A percentile compares a stretch with the other conserved stretches of the same genome.
These are phyloP conservation scores for Diddensiella transvaalensis DNA, from an alignment of 805 yeast genomes.

Conservation along the genomic window DNA sequence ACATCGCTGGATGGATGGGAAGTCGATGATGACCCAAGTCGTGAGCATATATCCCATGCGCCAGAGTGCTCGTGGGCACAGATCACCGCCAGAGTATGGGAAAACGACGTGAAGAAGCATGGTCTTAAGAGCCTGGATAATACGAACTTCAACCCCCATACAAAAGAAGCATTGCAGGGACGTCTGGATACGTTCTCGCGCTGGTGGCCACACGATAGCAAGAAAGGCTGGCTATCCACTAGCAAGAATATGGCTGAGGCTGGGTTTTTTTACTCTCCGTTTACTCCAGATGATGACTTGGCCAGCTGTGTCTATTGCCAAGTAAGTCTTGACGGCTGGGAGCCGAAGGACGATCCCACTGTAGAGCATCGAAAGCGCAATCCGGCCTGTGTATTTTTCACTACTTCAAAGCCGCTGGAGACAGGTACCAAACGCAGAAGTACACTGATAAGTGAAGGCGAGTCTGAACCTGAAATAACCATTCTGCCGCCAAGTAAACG, in stretches of 20 bases:
- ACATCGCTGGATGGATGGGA: constrained; percentile 60
- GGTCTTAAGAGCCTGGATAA: constrained; percentile 1
- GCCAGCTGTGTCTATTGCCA: constrained; percentile 65
- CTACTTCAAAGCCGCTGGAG: constrained; percentile 7
- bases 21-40: constrained; percentile 45
- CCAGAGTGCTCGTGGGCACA: constrained; percentile 39
- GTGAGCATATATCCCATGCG: constrained; percentile 42
- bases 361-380: constrained; percentile 51
- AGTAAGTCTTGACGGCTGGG: constrained; percentile 69
- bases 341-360: constrained; percentile 56
- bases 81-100: constrained; percentile 24
- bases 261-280: constrained; percentile 63
- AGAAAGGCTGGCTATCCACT: constrained; percentile 40
- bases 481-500: not conserved
- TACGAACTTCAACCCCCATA: constrained; percentile 23
- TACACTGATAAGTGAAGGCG: not conserved
- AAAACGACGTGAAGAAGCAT: constrained; percentile 11
- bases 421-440: not conserved
- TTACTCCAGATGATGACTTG: constrained; percentile 46
- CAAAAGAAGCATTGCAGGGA: constrained; percentile 21
- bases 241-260: constrained; percentile 47
- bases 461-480: not conserved
- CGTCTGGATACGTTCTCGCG: constrained; percentile 26
- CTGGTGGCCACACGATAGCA: constrained; percentile 45
- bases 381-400: constrained; percentile 42